Conservation (phyloP, 805 yeast species). For the Grigorovia jiainica region DNA sequence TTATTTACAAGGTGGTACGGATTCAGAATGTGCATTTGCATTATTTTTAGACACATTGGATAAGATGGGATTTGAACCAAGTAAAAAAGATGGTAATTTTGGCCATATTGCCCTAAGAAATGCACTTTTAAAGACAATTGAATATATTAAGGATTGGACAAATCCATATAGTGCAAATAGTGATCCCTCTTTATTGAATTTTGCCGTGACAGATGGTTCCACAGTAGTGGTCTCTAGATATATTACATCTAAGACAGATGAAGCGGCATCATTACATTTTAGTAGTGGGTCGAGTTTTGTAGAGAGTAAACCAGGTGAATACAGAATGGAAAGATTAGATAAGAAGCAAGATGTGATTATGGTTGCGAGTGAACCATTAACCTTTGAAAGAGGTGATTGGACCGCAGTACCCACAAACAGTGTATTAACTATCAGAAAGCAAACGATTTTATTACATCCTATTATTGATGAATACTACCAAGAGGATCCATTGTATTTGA, state of each 20-base stretch:
- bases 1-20: conserved; percentile 86
- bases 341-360: conserved; percentile 91
- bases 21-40: conserved; percentile 92
- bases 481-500: conserved; percentile 51
- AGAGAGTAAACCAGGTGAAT: conserved; percentile 85
- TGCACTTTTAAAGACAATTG: conserved; percentile 69
- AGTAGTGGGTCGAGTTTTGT: conserved; percentile 87
- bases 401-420: conserved; percentile 93
- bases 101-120: conserved; percentile 50
- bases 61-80: conserved; percentile 68
- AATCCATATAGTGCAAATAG: conserved; percentile 35
- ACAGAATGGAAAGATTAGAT: conserved; percentile 87
- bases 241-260: conserved; percentile 81
- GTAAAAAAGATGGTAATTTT: conserved; percentile 34
- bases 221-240: conserved; percentile 81
- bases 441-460: conserved; percentile 86
- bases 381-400: conserved; percentile 97
- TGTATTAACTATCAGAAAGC: conserved; percentile 66
- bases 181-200: conserved; percentile 82
- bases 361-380: conserved; percentile 93
- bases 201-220: conserved; percentile 91
- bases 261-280: conserved; percentile 93
- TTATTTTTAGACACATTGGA: conserved; percentile 68
- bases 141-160: conserved; percentile 71
- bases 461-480: conserved; percentile 83